Evolutionary conservation across 2,329 filamentous ascomycete species (phyloP).

Genomic region (Calonectria pseudoreteaudii): DNA sequence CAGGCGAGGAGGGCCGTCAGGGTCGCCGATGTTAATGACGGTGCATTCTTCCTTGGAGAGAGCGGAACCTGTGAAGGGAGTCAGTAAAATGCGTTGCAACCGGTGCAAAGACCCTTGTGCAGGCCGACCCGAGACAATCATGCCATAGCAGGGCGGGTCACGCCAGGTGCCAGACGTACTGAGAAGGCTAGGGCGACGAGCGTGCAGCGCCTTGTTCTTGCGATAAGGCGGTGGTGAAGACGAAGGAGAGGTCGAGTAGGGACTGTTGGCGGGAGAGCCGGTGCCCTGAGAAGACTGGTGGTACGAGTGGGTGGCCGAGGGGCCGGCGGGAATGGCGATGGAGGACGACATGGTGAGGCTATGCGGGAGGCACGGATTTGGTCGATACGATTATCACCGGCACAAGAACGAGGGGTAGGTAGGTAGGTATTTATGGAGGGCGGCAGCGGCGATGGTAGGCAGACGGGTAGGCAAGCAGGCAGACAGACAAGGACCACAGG

Average conservation of each 20-base stretch:
- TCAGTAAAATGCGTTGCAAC: conserved; percentile 41
- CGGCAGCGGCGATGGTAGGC: background rate
- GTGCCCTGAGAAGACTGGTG: conserved; percentile 58
- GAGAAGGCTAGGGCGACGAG: conserved; percentile 71
- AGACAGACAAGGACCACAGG: conserved; percentile 11
- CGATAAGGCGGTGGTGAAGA: conserved; percentile 67
- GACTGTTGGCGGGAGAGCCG: conserved; percentile 58
- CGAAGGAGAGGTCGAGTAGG: conserved; percentile 56
- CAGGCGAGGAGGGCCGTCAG: conserved; percentile 78
- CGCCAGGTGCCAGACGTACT: conserved; percentile 56
- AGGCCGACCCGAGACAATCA: conserved; percentile 23
- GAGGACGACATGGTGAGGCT: conserved; percentile 69
- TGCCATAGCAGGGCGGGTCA: conserved; percentile 25
- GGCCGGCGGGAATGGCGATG: conserved; percentile 72
- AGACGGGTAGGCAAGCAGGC: conserved; percentile 14
- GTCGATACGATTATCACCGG: conserved; percentile 16
- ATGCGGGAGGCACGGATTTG: conserved; percentile 12
- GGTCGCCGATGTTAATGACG: conserved; percentile 82
- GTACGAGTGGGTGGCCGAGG: conserved; percentile 50
- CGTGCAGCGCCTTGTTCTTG: conserved; percentile 62
- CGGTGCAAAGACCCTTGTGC: background rate
- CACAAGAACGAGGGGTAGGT: conserved; percentile 35
- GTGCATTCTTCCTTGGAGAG: conserved; percentile 81
- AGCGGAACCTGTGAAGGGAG: conserved; percentile 69
- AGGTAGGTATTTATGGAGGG: conserved; percentile 12